A percentile compares a stretch with the other conserved stretches of the same genome.
Conservation (phyloP, 208 protist species). For the Borovskyia barvae region DNA sequence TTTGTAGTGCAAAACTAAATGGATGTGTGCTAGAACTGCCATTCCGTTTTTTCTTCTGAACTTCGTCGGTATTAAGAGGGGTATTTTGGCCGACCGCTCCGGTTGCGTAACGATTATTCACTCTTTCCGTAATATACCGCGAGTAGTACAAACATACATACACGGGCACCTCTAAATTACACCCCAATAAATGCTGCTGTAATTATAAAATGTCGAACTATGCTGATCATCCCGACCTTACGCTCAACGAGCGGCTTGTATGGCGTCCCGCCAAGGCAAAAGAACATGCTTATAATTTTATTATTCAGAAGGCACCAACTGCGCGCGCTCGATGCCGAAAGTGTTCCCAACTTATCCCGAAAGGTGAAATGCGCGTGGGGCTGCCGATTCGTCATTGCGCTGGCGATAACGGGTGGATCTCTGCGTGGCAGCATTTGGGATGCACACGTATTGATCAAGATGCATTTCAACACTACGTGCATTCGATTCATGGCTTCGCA, state of each 20-base stretch:
- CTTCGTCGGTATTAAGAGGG: no score
- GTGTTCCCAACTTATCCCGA: slow-evolving; percentile 81
- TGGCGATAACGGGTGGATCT: slow-evolving; percentile 87
- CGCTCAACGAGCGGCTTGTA: slow-evolving; percentile 55
- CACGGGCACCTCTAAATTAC: no score
- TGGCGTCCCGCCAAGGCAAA: slow-evolving; percentile 49
- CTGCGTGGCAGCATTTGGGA: slow-evolving; percentile 83
- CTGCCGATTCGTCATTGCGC: slow-evolving; percentile 78
- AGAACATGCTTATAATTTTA: slow-evolving; percentile 58
- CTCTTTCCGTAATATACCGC: not conserved
- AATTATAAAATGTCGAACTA: slow-evolving; percentile 48
- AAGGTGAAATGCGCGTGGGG: slow-evolving; percentile 77
- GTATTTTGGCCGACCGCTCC: no score
- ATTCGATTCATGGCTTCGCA: slow-evolving; percentile 49
- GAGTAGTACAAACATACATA: not conserved
- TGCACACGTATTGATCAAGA: slow-evolving; percentile 61
- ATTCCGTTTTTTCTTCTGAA: no score
- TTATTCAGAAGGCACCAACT: slow-evolving; percentile 66
- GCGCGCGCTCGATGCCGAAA: slow-evolving; percentile 77
- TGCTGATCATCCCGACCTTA: slow-evolving; percentile 52
- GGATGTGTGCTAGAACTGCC: no score
- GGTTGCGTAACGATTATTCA: not conserved
- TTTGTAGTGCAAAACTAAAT: no score
- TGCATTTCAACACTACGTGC: slow-evolving; percentile 19
- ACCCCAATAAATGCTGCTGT: no score